Percentiles rank a stretch among this genome's conserved stretches.
Conservation (phyloP, 2,329 filamentous ascomycete species). For the Botryotinia calthae region DNA sequence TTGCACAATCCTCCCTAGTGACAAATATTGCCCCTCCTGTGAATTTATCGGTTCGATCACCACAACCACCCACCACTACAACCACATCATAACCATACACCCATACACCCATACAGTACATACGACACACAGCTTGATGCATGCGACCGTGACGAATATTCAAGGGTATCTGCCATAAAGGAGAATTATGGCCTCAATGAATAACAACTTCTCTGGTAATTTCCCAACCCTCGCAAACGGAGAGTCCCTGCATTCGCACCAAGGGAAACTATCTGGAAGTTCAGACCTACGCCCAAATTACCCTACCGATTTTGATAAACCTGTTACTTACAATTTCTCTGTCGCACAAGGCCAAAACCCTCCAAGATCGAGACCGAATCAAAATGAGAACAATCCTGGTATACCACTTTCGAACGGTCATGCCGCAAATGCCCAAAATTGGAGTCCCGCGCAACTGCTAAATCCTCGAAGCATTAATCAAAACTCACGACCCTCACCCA, state of each 20-base stretch:
- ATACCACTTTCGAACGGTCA: slow-evolving; percentile 11
- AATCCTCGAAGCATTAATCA: slow-evolving; percentile 41
- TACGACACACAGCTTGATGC: slow-evolving; percentile 30
- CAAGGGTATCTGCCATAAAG: background rate
- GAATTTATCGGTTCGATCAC: slow-evolving; percentile 19
- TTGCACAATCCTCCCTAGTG: slow-evolving; percentile 5
- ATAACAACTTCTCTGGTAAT: slow-evolving; percentile 39
- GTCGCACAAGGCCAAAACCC: slow-evolving; percentile 32
- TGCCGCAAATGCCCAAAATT: slow-evolving; percentile 29
- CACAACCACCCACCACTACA: slow-evolving; percentile 6
- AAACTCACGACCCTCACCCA: background rate
- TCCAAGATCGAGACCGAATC: slow-evolving; percentile 28
- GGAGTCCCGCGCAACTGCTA: slow-evolving; percentile 45
- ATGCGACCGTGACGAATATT: slow-evolving; percentile 30
- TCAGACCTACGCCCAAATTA: slow-evolving; percentile 26
- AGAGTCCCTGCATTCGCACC: slow-evolving; percentile 19
- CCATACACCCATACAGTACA: slow-evolving; percentile 24
- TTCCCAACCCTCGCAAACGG: slow-evolving; percentile 20
- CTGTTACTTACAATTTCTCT: slow-evolving; percentile 14
- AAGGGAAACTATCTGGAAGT: slow-evolving; percentile 20
- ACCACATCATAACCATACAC: background rate
- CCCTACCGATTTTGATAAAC: slow-evolving; percentile 16
- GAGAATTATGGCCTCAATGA: slow-evolving; percentile 39
- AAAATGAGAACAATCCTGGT: background rate
- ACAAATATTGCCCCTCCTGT: slow-evolving; percentile 19